phyloP scores from a whole-genome alignment of 225 moss, liverwort and hornwort species.

The Antitrichia curtipendula region DNA sequence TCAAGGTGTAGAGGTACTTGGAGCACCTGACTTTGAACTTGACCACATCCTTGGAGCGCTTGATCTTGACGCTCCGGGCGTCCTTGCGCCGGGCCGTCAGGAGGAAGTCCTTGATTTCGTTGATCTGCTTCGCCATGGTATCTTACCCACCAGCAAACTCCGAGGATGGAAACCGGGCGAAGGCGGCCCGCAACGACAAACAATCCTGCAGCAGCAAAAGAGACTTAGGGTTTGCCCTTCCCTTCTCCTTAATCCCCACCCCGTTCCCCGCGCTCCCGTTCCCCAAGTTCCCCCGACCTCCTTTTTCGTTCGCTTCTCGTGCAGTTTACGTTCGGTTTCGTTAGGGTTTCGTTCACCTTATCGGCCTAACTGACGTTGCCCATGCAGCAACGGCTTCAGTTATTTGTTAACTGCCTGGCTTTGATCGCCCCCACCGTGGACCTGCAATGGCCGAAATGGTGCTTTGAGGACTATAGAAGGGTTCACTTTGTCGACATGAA shows the following conservation, averaged over 20 bases:
- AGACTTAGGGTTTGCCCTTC: not conserved
- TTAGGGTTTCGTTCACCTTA: not conserved
- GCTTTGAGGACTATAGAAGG: not conserved
- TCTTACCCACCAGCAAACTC: not conserved
- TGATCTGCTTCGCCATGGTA: slow-evolving; percentile 80
- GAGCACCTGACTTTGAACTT: slow-evolving; percentile 95
- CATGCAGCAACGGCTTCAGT: slow-evolving; percentile 1
- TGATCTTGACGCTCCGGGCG: slow-evolving; percentile 92
- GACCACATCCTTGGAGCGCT: slow-evolving; percentile 95
- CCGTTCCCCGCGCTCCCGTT: not conserved
- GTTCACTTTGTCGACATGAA: too few species aligned
- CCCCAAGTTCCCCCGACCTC: not conserved
- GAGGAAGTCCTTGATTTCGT: slow-evolving; percentile 94
- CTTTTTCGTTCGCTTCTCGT: not conserved
- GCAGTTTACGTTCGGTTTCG: not conserved
- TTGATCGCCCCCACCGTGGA: not conserved
- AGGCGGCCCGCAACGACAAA: slow-evolving; percentile 3
- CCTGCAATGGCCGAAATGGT: not conserved
- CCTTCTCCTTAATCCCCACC: not conserved
- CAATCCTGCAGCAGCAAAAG: not conserved
- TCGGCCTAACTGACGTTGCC: not conserved
- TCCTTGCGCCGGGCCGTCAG: slow-evolving; percentile 97
- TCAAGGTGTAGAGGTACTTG: slow-evolving; percentile 91
- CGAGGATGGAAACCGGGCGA: not conserved
- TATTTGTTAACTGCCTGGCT: not conserved